phyloP scores from a whole-genome alignment of 1,139 yeast genomes.

The Kazachstania sp. region DNA sequence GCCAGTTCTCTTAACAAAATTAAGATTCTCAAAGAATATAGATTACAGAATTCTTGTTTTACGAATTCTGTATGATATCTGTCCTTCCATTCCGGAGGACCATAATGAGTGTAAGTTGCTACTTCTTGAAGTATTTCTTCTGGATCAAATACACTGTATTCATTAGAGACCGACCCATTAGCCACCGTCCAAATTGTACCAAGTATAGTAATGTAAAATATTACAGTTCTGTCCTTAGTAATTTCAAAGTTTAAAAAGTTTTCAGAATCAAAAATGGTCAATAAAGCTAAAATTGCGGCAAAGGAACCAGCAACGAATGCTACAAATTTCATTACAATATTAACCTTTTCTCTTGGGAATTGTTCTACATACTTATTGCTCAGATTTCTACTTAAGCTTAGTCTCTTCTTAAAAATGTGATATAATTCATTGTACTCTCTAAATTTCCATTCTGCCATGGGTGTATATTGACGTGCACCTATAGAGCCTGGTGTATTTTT shows the following conservation, averaged over 20 bases:
- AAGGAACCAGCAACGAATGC: conserved; percentile 83
- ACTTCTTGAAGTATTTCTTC: conserved; percentile 74
- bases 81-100: conserved; percentile 83
- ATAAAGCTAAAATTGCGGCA: conserved; percentile 74
- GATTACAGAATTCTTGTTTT: conserved; percentile 68
- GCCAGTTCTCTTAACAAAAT: conserved; percentile 71
- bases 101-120: conserved; percentile 79
- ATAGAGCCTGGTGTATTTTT: conserved; percentile 80
- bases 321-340: conserved; percentile 52
- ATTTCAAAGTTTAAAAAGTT: conserved; percentile 84
- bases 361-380: conserved; percentile 82
- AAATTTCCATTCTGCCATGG: conserved; percentile 90
- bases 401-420: conserved; percentile 72
- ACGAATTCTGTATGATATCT: conserved; percentile 74
- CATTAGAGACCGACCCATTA: conserved; percentile 51
- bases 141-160: conserved; percentile 73
- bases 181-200: conserved; percentile 78
- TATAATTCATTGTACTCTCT: conserved; percentile 89
- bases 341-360: conserved; percentile 78
- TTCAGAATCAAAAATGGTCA: conserved; percentile 88
- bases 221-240: conserved; percentile 67
- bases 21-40: conserved; percentile 65
- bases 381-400: conserved; percentile 66
- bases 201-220: conserved; percentile 79
- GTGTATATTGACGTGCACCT: conserved; percentile 84